Base-by-base conservation (phyloP, 345 rosid genomes). In the Gynandropsis gynandra region DNA sequence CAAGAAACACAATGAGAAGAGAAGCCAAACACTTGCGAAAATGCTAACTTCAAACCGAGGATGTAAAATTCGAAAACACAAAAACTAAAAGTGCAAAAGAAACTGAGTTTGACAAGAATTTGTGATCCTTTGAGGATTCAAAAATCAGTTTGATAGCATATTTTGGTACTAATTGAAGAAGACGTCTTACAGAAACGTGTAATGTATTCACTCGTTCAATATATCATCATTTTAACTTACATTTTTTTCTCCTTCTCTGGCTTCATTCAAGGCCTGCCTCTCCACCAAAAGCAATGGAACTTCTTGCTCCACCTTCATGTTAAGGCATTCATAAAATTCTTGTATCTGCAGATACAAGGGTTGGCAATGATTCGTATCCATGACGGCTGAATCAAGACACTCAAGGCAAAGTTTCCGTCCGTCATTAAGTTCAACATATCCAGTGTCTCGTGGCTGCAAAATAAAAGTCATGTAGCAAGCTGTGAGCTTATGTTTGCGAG, bases 321-420 rank as follows among this genome's bases (percentile, higher is more conserved):
- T 62, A 52, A 93, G 64, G 40, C 76, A 68, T 75, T 85, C 92
- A 34, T 88, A 92, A 68, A 92, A 88, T 37, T 78, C 80, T 54
- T 73, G 92, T 60, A 93, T 83, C 12, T 79, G 82, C 21, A 63
- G 57, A 65, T 93, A 79, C 52, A 93, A 85, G 45, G 96, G 97
- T 61, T 85, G 96, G 74, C 97, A 93, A 42, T 72, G 80, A 47
- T 61, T 72, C 12, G 95, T 93, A 66, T 80, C 99, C 95, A 88
- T 88, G 63, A 93, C 71, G n/a, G 86, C 87, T 15, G 99, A 88
- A 67, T 93, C 97, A 45, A 88, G 72, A 72, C 99, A 93, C 74
- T 88, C 97, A 1, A 88, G 72, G 67, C 99, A 93, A 47, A 93
- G 85, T 73, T 77, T 88, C 56, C 99, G 79, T 38, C 99, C 97